Evolutionary conservation across 164 flowering plant genomes (phyloP), one percentile per base, ranked within the genome.

Genomic region (Magnolia kwangsiensis): DNA sequence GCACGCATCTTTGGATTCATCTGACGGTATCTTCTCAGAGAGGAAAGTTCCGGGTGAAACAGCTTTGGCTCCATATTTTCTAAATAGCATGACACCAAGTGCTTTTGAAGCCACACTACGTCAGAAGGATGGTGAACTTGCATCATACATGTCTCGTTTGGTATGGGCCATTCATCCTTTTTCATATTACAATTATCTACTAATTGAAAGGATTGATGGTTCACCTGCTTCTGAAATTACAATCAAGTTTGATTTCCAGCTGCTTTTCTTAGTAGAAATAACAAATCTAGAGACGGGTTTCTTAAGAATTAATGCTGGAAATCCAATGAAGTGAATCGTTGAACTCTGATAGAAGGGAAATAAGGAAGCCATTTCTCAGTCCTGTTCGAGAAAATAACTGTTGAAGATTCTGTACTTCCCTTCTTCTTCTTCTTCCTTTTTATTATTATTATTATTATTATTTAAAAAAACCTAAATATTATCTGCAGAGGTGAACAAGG

Each of bases 61-160:
- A 66, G 78, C 84, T 67, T 80, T 89, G 88, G 85, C 89, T 74
- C 94, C 99, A 0, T 93, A 89, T 78, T 92, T 82, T 78, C 78
- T 94, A 83, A 96, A 89, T 81, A 92, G 95, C 89, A 90, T 94
- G 92, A 94, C 94, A 20, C 91, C 97, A 69, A 88, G 87, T 85
- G 82, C 97, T 75, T 94, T 90, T 81, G 99, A 94, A 86, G 87
- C 97, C 67, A 83, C 93, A 71, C 91, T 96, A 74, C 94, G 98
- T 72, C 99, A 93, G 77, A 94, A 94, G 84, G 98, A 96, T 85
- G 98, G 99, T 72, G 99, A 96, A 85, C 93, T 96, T 79, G 89
- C 97, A 5, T 96, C 98, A 45, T 96, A 94, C 77, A 91, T 92
- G 87, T 91, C 99, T 51, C 96, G 99, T 74, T 83, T 96, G 98